Evolutionary conservation across 805 yeast species (phyloP), one percentile per base, ranked within the genome.

Genomic region (Wickerhamiella alocasiicola): DNA sequence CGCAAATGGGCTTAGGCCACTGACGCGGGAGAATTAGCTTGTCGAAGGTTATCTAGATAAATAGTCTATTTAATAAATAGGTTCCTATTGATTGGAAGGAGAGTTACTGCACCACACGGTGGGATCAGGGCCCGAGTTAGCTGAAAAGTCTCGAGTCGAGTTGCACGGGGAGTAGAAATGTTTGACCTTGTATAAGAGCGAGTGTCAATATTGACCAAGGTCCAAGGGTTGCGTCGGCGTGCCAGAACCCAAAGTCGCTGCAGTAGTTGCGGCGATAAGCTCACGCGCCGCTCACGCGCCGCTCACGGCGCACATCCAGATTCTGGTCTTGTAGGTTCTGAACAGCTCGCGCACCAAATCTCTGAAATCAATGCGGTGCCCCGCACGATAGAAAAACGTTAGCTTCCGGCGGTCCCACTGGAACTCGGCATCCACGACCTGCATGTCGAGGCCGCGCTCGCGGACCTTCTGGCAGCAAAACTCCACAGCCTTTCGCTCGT

Each of bases 291-390:
- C n/a, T 19, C 20, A 28, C 5, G 19, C 36, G 11, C 17, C 12
- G n/a, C 44, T 39, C 26, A 75, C 81, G 3, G 84, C 83, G 60
- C 88, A 80, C 91, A 81, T 79, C 93, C 93, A 81, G 52, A 80
- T 80, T 49, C 91, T 65, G 3, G 88, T 80, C 61, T 81, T 80
- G 66, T 78, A 81, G 38, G 76, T 71, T 45, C 81, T 64, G 61
- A 80, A 80, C 43, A 80, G 63, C 48, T 81, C 91, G 34, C 81
- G 68, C 6, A 80, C 85, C 55, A 81, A 67, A 48, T 78, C 85
- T 46, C 91, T 64, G 56, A 80, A 80, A 57, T 81, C 93, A 42
- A 81, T 78, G 47, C 93, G 65, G 48, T 72, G 71, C 39, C 65
- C 64, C 40, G 78, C 73, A n/a, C 55, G 53, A 57, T 78, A 78